Percentiles rank a stretch among this genome's conserved stretches.
Evolutionary conservation across 116 monocot species (phyloP).

Genomic region (Thalassia testudinum): DNA sequence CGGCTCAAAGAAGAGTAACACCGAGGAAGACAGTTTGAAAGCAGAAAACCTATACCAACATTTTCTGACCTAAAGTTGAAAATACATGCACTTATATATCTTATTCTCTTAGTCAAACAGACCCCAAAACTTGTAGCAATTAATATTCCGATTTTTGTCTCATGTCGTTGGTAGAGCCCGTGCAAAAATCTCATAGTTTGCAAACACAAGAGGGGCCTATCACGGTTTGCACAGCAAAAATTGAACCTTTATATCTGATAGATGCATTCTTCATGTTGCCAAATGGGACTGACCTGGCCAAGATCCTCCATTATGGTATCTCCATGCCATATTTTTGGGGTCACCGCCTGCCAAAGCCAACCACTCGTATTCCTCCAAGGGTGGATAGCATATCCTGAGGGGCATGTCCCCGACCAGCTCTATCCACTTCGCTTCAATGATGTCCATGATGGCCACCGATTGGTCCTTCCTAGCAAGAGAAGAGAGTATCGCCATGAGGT

Average conservation of each 20-base stretch:
- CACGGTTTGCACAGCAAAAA: no score
- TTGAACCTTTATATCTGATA: background rate
- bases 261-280: background rate
- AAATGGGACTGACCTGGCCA: constrained; percentile 14
- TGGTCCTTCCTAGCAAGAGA: constrained; percentile 20
- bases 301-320: constrained; percentile 21
- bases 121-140: no score
- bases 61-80: no score
- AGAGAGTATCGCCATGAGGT: constrained; percentile 17
- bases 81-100: no score
- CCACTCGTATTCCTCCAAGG: constrained; percentile 17
- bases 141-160: no score
- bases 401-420: constrained; percentile 25
- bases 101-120: no score
- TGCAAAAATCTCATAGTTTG: no score
- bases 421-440: constrained; percentile 22
- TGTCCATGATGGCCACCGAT: constrained; percentile 22
- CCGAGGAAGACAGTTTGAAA: no score
- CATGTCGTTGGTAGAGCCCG: no score
- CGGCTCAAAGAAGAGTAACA: no score
- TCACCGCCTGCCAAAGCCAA: constrained; percentile 14
- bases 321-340: constrained; percentile 4
- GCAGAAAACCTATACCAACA: no score
- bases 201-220: no score
- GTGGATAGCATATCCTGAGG: constrained; percentile 17